phyloP scores from a whole-genome alignment of 106 monocot genomes.

The Narthecium ossifragum region DNA sequence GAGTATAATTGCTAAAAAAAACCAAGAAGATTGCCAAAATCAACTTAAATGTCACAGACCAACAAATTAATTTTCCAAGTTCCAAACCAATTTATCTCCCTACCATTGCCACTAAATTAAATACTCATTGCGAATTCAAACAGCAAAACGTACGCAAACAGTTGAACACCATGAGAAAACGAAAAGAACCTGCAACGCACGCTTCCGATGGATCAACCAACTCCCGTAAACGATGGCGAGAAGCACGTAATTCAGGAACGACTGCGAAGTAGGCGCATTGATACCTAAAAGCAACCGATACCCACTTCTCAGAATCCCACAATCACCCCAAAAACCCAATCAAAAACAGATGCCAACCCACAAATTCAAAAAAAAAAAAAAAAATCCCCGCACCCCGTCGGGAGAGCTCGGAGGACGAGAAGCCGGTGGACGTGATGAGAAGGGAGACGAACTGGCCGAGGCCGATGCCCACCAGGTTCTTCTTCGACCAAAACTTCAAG shows the following conservation, averaged over 20 bases:
- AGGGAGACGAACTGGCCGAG: slow-evolving; percentile 68
- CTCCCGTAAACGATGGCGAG: slow-evolving; percentile 50
- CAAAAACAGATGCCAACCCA: neutral
- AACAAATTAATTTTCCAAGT: too few relatives aligned
- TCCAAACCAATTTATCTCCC: too few relatives aligned
- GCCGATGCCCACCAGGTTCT: slow-evolving; percentile 31
- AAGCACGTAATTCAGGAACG: slow-evolving; percentile 58
- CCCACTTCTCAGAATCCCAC: neutral
- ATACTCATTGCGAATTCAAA: too few relatives aligned
- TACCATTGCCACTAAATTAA: too few relatives aligned
- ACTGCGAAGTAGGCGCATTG: slow-evolving; percentile 66
- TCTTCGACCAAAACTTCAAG: slow-evolving; percentile 26
- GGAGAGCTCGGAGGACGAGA: slow-evolving; percentile 68
- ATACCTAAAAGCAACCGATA: slow-evolving; percentile 28
- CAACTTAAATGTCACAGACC: too few relatives aligned
- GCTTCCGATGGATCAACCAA: slow-evolving; percentile 22
- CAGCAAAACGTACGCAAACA: too few relatives aligned
- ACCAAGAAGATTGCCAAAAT: too few relatives aligned
- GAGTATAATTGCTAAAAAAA: too few relatives aligned
- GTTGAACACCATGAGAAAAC: too few relatives aligned
- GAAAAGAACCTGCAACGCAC: slow-evolving; percentile 31
- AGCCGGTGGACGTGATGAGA: slow-evolving; percentile 63
- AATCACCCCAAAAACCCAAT: neutral
- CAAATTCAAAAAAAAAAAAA: neutral
- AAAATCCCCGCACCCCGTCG: slow-evolving; percentile 27